phyloP scores from a whole-genome alignment of 2,329 filamentous ascomycete species.

The Huntiella moniliformis region DNA sequence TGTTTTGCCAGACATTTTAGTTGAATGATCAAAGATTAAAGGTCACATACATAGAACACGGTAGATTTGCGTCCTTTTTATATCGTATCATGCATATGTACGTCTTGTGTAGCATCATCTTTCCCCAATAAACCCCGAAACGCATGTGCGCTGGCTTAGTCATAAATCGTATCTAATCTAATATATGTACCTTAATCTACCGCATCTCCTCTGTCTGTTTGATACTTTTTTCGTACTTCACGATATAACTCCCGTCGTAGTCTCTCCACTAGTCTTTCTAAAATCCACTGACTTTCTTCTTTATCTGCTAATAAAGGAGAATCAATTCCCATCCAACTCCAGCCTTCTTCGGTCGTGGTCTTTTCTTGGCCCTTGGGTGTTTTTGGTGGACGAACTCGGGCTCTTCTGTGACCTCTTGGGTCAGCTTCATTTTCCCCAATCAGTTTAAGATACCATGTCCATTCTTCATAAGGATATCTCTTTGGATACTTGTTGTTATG shows the following conservation, averaged over 20 bases:
- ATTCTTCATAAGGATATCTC: conserved; percentile 64
- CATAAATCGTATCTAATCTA: too few species aligned
- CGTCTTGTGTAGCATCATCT: too few species aligned
- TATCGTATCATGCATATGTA: too few species aligned
- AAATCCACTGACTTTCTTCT: conserved; percentile 54
- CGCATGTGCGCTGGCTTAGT: too few species aligned
- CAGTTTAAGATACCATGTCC: conserved; percentile 66
- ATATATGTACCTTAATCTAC: too few species aligned
- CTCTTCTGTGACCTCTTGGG: conserved; percentile 29
- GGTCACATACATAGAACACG: too few species aligned
- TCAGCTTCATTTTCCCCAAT: conserved; percentile 47
- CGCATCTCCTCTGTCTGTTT: background rate
- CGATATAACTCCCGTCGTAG: conserved; percentile 36
- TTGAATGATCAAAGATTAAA: too few species aligned
- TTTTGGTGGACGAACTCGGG: conserved; percentile 8
- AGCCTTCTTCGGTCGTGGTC: conserved; percentile 4
- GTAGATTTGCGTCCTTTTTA: too few species aligned
- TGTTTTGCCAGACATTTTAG: too few species aligned
- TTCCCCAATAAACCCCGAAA: too few species aligned
- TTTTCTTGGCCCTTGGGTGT: background rate
- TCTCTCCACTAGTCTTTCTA: conserved; percentile 41
- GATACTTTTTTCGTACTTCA: conserved; percentile 12
- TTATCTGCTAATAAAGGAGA: conserved; percentile 52
- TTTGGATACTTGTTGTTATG: conserved; percentile 33
- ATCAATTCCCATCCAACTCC: conserved; percentile 44